These are phyloP conservation scores for Aureobasidium sp. DNA, from an alignment of 2,329 filamentous ascomycete genomes.

Conservation along the genomic window DNA sequence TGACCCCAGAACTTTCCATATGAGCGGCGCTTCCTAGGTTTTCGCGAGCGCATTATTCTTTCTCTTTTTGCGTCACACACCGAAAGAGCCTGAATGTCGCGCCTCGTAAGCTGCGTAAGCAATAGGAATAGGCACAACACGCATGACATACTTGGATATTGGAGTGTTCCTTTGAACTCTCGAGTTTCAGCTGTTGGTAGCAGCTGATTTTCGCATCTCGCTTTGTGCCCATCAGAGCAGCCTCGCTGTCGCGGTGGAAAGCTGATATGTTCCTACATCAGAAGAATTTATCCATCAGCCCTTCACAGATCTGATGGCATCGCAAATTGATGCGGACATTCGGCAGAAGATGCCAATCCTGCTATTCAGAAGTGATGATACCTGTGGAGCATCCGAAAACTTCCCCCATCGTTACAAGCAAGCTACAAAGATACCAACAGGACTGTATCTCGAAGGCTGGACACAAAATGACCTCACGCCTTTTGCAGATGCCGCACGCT, in stretches of 20 bases:
- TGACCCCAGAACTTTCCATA: no score
- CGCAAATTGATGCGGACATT: not conserved
- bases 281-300: not conserved
- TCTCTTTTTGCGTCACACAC: not conserved
- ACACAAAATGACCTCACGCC: not conserved
- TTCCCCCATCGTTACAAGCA: not conserved
- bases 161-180: no score
- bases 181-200: no score
- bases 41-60: no score
- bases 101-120: conserved; percentile 2
- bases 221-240: no score
- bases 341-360: not conserved
- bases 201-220: no score
- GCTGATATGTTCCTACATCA: not conserved
- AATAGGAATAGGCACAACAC: not conserved
- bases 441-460: not conserved
- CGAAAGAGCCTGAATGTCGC: not conserved
- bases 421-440: not conserved
- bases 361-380: not conserved
- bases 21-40: no score
- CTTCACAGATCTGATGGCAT: not conserved
- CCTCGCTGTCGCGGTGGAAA: no score
- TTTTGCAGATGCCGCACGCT: not conserved
- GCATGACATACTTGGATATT: no score
- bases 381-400: not conserved